phyloP scores from a whole-genome alignment of 2,329 filamentous ascomycete species.

The Botryotinia convoluta region DNA sequence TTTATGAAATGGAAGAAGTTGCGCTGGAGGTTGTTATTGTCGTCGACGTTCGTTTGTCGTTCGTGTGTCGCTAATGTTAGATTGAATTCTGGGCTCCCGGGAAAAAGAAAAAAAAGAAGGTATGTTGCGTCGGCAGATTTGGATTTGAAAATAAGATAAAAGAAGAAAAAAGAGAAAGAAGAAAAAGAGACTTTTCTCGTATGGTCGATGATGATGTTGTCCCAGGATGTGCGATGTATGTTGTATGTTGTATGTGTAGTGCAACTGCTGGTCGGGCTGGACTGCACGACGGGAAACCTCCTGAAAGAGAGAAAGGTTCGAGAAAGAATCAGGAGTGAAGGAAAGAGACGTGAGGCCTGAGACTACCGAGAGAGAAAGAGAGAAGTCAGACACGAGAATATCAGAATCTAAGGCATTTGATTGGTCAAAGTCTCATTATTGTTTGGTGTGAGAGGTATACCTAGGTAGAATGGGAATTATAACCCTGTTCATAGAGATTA shows the following conservation, averaged over 20 bases:
- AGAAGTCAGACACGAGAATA: not conserved
- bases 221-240: not conserved
- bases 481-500: not conserved
- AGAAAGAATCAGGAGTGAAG: not conserved
- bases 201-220: not conserved
- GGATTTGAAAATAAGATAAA: not conserved
- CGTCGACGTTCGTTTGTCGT: not conserved
- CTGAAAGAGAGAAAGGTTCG: not conserved
- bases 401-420: not conserved
- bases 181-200: not conserved
- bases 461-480: not conserved
- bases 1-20: not conserved
- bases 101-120: not conserved
- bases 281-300: not conserved
- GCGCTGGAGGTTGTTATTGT: constrained; percentile 5
- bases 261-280: not conserved
- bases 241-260: not conserved
- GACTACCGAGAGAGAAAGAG: not conserved
- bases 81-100: not conserved
- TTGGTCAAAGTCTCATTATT: not conserved
- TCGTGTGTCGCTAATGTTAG: not conserved
- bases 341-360: not conserved
- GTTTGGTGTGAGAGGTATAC: not conserved
- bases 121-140: not conserved
- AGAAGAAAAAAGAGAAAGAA: not conserved